Conservation (phyloP, 768 basidiomycete genomes). For the Phylloporus sp. region DNA sequence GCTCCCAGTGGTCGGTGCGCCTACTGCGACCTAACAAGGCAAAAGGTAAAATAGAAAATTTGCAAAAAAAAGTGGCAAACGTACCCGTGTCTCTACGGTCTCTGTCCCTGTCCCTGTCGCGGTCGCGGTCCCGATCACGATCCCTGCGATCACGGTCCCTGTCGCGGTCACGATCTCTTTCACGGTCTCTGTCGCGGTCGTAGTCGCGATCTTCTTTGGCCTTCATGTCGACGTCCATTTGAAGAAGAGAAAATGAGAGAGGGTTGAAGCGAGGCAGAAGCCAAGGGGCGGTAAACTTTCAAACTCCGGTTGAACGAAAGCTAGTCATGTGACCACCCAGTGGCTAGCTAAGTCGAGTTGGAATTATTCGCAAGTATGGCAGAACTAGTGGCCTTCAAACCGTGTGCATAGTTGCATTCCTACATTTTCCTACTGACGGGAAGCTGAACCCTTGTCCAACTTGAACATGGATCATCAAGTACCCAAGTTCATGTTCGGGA, state of each 20-base stretch:
- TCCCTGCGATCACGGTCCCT: slow-evolving; percentile 40
- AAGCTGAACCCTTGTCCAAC: neutral
- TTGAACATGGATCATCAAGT: neutral
- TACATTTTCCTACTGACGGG: no score
- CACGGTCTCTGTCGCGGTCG: slow-evolving; percentile 48
- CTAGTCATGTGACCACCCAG: slow-evolving; percentile 16
- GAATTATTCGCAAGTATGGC: no score
- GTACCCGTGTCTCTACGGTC: slow-evolving; percentile 58
- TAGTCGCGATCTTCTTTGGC: slow-evolving; percentile 69
- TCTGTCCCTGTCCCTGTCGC: slow-evolving; percentile 42
- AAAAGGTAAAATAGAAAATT: neutral
- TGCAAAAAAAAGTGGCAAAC: slow-evolving; percentile 12
- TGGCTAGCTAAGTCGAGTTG: no score
- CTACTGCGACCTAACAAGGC: slow-evolving; percentile 39
- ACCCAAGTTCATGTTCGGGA: neutral
- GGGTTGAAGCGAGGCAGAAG: slow-evolving; percentile 13
- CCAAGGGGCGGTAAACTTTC: slow-evolving; percentile 2
- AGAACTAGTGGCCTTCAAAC: neutral
- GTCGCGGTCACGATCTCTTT: slow-evolving; percentile 36
- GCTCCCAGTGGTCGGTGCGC: slow-evolving; percentile 76
- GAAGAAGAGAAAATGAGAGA: slow-evolving; percentile 11
- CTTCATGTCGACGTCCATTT: slow-evolving; percentile 83
- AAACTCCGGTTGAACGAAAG: slow-evolving; percentile 17
- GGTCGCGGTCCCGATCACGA: slow-evolving; percentile 40
- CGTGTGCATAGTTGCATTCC: neutral